These are phyloP conservation scores for Vigna mungo DNA, from an alignment of 306 rosid species.

Conservation along the genomic window DNA sequence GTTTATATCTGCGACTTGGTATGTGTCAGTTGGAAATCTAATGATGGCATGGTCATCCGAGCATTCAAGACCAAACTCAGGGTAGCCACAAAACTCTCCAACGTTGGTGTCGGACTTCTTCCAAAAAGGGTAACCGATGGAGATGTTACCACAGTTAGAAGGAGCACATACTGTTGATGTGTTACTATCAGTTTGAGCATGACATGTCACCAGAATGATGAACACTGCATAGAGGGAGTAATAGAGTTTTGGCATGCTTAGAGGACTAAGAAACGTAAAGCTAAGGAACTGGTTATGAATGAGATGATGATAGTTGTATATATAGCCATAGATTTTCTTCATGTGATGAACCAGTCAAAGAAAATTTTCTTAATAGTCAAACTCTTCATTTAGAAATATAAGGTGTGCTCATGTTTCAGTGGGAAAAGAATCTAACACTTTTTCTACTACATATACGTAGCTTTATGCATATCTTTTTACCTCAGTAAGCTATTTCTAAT, in stretches of 20 bases:
- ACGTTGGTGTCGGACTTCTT: not conserved
- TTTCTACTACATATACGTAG: not conserved
- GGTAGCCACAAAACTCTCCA: conserved; percentile 45
- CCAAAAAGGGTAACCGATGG: conserved; percentile 53
- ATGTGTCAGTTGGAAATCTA: conserved; percentile 24
- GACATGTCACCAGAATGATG: conserved; percentile 30
- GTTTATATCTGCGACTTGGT: conserved; percentile 46
- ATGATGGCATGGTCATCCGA: not conserved
- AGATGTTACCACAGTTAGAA: conserved; percentile 32
- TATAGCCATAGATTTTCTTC: conserved; percentile 34
- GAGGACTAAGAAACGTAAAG: not conserved
- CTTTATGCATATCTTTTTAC: too few relatives aligned
- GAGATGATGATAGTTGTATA: not conserved
- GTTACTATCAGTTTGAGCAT: conserved; percentile 2
- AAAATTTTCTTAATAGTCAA: not conserved
- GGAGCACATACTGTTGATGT: conserved; percentile 29
- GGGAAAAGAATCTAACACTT: conserved; percentile 45
- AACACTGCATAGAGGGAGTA: conserved; percentile 2
- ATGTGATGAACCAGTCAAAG: conserved; percentile 20
- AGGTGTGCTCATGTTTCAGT: not conserved
- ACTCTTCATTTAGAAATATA: not conserved
- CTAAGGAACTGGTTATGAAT: conserved; percentile 12
- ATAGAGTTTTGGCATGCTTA: conserved; percentile 31
- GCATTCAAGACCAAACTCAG: conserved; percentile 43
- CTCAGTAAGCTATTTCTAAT: too few relatives aligned